Conservation (phyloP, 495 filamentous ascomycete species). For the Cenococcum geophilum region DNA sequence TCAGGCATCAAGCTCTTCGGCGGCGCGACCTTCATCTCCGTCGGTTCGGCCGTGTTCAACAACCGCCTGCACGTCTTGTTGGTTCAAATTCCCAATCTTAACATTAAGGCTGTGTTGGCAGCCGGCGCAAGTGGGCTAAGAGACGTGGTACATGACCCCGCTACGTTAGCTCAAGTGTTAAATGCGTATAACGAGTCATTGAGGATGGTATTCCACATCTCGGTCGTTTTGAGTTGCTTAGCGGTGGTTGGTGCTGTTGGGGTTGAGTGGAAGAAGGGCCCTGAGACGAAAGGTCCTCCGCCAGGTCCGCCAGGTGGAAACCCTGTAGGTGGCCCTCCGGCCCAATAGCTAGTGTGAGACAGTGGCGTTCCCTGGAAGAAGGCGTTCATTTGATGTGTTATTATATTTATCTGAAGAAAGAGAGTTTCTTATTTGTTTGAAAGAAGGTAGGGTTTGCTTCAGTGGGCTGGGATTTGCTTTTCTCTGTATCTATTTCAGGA, state of each 20-base stretch:
- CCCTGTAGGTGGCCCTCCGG: too few relatives aligned
- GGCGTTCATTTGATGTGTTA: too few relatives aligned
- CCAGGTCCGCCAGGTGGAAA: background rate
- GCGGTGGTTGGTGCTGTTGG: slow-evolving; percentile 13
- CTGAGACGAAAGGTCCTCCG: slow-evolving; percentile 4
- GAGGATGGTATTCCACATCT: slow-evolving; percentile 13
- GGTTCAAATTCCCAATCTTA: slow-evolving; percentile 44
- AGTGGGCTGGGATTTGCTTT: too few relatives aligned
- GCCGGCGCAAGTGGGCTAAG: slow-evolving; percentile 16
- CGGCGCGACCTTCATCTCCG: slow-evolving; percentile 31
- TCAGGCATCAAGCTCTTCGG: slow-evolving; percentile 31
- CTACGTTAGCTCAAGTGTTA: slow-evolving; percentile 4
- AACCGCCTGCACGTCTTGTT: slow-evolving; percentile 37
- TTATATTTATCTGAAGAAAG: too few relatives aligned
- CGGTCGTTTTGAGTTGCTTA: slow-evolving; percentile 17
- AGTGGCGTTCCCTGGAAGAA: too few relatives aligned
- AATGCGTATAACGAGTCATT: slow-evolving; percentile 13
- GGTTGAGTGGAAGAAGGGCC: slow-evolving; percentile 20
- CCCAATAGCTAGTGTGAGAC: too few relatives aligned
- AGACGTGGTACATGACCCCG: slow-evolving; percentile 11
- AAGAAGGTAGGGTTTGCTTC: too few relatives aligned
- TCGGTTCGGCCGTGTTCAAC: slow-evolving; percentile 28
- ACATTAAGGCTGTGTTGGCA: slow-evolving; percentile 2
- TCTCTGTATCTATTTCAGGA: too few relatives aligned
- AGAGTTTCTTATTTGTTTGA: too few relatives aligned